phyloP scores from a whole-genome alignment of 2,329 filamentous ascomycete species.

The Taxawa tesnikishii region DNA sequence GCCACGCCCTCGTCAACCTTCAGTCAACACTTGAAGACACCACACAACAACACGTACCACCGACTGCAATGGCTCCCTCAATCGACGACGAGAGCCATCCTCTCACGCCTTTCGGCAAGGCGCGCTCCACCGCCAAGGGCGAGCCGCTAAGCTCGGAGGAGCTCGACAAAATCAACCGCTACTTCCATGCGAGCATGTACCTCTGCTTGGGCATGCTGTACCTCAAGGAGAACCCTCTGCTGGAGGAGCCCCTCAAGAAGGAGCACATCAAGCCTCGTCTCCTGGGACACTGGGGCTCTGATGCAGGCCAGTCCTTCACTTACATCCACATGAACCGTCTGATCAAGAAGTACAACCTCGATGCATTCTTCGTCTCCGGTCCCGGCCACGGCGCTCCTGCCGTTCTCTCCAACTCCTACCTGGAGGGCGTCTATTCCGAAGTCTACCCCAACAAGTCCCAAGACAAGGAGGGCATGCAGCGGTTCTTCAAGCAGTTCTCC shows the following conservation, averaged over 20 bases:
- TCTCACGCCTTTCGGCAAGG: slow-evolving; percentile 7
- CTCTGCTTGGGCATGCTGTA: slow-evolving; percentile 73
- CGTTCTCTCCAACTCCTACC: slow-evolving; percentile 62
- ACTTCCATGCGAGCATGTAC: slow-evolving; percentile 64
- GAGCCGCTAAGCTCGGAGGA: slow-evolving; percentile 54
- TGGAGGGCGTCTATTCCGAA: slow-evolving; percentile 67
- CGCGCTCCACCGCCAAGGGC: slow-evolving; percentile 17
- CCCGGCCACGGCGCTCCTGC: slow-evolving; percentile 69
- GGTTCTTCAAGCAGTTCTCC: slow-evolving; percentile 74
- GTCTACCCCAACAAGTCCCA: slow-evolving; percentile 64
- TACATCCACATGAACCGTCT: slow-evolving; percentile 74
- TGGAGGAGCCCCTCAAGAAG: slow-evolving; percentile 54
- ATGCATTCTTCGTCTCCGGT: slow-evolving; percentile 62
- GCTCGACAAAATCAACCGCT: slow-evolving; percentile 55
- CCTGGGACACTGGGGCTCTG: slow-evolving; percentile 68
- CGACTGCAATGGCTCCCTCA: not conserved
- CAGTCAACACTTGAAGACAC: not conserved
- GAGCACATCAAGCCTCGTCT: slow-evolving; percentile 64
- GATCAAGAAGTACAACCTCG: slow-evolving; percentile 67
- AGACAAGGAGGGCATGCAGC: slow-evolving; percentile 55
- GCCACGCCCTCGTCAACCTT: not conserved
- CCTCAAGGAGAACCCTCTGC: slow-evolving; percentile 59
- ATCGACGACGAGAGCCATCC: not conserved
- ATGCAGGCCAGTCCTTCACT: slow-evolving; percentile 69
- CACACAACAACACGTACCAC: not conserved